A percentile compares a stretch with the other conserved stretches of the same genome.
Evolutionary conservation across 176 grass and related monocot genomes (phyloP).

Genomic region (Eleusine indica): DNA sequence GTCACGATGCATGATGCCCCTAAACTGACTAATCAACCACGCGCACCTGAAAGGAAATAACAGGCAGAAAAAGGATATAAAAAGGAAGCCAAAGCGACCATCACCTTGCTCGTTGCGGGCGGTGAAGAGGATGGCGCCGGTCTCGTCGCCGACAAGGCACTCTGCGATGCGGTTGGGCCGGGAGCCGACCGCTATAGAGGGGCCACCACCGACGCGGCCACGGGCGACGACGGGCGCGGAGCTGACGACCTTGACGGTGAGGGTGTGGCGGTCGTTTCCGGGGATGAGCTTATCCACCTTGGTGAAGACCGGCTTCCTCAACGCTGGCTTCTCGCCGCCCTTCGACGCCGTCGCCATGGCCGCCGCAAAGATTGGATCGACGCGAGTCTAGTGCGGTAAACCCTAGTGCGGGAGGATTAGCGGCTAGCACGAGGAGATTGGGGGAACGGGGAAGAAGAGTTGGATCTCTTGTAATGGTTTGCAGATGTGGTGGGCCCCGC

Average conservation of each 20-base stretch:
- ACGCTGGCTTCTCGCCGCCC: slow-evolving; percentile 24
- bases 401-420: background rate
- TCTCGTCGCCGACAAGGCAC: slow-evolving; percentile 43
- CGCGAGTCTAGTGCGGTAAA: background rate
- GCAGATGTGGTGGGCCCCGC: background rate
- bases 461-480: background rate
- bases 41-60: background rate
- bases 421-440: background rate
- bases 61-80: background rate
- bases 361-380: slow-evolving; percentile 5
- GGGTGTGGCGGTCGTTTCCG: slow-evolving; percentile 19
- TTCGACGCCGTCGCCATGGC: slow-evolving; percentile 2
- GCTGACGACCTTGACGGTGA: slow-evolving; percentile 38
- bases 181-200: background rate
- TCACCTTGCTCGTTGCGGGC: slow-evolving; percentile 44
- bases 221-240: slow-evolving; percentile 3
- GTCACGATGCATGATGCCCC: background rate
- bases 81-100: background rate
- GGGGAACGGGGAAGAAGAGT: background rate
- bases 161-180: slow-evolving; percentile 11
- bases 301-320: slow-evolving; percentile 38
- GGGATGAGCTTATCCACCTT: slow-evolving; percentile 39
- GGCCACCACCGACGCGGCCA: background rate
- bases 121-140: slow-evolving; percentile 40
- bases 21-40: background rate